Conservation (phyloP, 2,329 filamentous ascomycete genomes). For the Fusarium transvaalense region DNA sequence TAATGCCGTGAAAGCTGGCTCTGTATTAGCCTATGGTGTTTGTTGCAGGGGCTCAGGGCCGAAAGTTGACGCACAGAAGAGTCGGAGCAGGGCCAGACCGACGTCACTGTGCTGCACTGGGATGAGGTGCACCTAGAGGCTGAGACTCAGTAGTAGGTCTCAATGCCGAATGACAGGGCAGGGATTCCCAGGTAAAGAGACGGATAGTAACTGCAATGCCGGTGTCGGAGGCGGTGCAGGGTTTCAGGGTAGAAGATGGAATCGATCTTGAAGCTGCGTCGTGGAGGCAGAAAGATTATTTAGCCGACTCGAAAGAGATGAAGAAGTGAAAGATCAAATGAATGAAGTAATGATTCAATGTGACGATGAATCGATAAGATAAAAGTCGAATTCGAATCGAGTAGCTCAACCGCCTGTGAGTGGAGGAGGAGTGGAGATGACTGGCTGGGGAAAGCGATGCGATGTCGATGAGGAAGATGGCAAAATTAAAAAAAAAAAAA, state of each 20-base stretch:
- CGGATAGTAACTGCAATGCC: slow-evolving; percentile 15
- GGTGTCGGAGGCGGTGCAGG: slow-evolving; percentile 22
- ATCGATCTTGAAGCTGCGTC: not conserved
- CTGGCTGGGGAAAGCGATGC: slow-evolving; percentile 1
- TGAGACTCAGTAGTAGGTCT: slow-evolving; percentile 27
- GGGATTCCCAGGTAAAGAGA: slow-evolving; percentile 28
- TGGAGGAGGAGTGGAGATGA: slow-evolving; percentile 44
- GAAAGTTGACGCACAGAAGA: slow-evolving; percentile 31
- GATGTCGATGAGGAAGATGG: not conserved
- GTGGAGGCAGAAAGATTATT: not conserved
- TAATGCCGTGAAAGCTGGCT: slow-evolving; percentile 13
- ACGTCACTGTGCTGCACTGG: slow-evolving; percentile 33
- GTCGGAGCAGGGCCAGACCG: slow-evolving; percentile 23
- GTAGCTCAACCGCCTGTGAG: slow-evolving; percentile 13
- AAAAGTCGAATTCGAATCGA: slow-evolving; percentile 22
- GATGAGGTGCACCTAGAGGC: not conserved
- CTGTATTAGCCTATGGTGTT: slow-evolving; percentile 19
- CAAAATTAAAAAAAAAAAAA: not conserved
- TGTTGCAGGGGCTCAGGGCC: slow-evolving; percentile 29
- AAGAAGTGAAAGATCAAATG: not conserved
- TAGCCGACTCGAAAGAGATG: not conserved
- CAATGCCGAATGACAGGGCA: slow-evolving; percentile 36
- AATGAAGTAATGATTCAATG: not conserved
- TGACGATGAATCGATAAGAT: slow-evolving; percentile 16
- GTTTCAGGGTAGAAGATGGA: not conserved